Evolutionary conservation across 352 stramenopile genomes (phyloP), one percentile per base, ranked within the genome.

Genomic region (Phytopythium delawarense): DNA sequence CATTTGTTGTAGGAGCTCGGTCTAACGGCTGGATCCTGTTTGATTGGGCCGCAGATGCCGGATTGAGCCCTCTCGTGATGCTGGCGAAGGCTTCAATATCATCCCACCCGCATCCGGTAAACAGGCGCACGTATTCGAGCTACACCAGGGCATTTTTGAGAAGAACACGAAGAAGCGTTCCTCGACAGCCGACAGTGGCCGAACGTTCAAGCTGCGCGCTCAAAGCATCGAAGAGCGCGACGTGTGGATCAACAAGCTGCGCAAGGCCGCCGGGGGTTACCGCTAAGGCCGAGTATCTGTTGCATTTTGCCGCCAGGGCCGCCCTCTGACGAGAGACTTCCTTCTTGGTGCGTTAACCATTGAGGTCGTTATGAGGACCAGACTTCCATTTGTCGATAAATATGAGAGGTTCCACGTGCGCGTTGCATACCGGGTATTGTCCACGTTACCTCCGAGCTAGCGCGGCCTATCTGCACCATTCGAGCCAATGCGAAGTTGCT

Each of bases 31-130:
- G 2, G 13, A 32, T 21, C 9, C 35, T 49, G 4, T 58, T 57
- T 16, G 28, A 32, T 40, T 12, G 34, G 9, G 25, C 7, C 39
- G 21, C 12, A 92, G 85, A 1, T 92, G 85, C 63, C 76, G 72
- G 8, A 77, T 95, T 53, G 83, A 92, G 48, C 81, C 79, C 11
- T 92, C 87, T 16, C 66, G 65, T 18, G 81, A 91, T 65, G 86
- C 87, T 28, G 87, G 87, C 2, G 87, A 95, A 79, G 86, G 87
- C 3, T 92, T 95, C 48, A 69, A 95, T 35, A 93, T 95, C 54
- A 84, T 87, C 34, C 87, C 87, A 32, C 76, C 74, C 1, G 61
- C 72, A 21, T 64, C 63, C 0, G 74, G 76, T 8, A 91, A 87
- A 23, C 69, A 69, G 30, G 72, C 78, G 5, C 75, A 91, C 50